Base-by-base conservation (phyloP, 1,284 basidiomycete genomes). In the Neolentinus lepideus region DNA sequence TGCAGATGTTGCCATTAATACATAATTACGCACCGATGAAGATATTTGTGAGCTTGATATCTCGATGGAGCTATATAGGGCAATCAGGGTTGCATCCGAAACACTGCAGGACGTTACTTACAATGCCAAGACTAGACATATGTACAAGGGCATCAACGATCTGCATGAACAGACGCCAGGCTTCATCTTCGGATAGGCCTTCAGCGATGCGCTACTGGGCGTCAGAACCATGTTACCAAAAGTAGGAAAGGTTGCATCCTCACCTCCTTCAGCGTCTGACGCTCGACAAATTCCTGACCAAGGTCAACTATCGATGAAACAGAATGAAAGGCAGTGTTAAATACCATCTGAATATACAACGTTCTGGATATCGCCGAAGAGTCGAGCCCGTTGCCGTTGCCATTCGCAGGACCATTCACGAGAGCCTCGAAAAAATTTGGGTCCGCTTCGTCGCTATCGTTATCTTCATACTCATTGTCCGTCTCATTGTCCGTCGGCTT, bases 101-200 rank as follows among this genome's bases (percentile, higher is more conserved):
- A 24, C 43, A 16, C 53, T 58, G 33, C 22, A 31, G 26, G n/a
- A 8, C 33, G 46, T 52, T 57, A 69, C 79, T 50, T 50, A 85
- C 88, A 62, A 98, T 95, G 25, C 91, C 90, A 51, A 92, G 76
- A 26, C 84, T 85, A 14, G 90, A 85, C 82, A 98, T 94, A 63
- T 98, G 92, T 0, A 90, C 88, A 2, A 98, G 76, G 0, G 94
- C 95, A 60, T 97, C 93, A n/a, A 98, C 71, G 54, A 96, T 87
- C 70, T 98, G 94, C 52, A 91, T 85, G 64, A 98, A 92, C 19
- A 98, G 73, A 26, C 90, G 75, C 95, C 95, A 98, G 0, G 86
- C 85, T 60, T 96, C 92, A 48, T 92, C 84, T 68, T 93, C 91
- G 0, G 79, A 76, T 2, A 96, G 71, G 0, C 89, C 90, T 61